Evolutionary conservation across 2,329 filamentous ascomycete genomes (phyloP), one percentile per base, ranked within the genome.

Genomic region (Penicillium sp.): DNA sequence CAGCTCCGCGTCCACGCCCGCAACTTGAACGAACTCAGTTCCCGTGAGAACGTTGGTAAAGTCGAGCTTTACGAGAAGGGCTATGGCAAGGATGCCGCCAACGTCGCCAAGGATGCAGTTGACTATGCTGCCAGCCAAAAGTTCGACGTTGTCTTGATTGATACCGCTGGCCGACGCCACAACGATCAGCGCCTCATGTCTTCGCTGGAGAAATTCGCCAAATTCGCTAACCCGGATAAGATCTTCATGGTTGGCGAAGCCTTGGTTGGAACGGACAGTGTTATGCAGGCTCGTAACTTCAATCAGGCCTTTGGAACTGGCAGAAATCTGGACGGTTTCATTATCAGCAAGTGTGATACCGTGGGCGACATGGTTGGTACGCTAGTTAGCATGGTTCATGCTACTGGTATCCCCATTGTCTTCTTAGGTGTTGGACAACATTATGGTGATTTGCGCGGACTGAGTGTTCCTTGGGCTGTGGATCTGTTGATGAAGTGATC

Each of bases 361-460:
- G 96, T 99, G 37, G 96, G 95, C n/a, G 93, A 97, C 78, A 98
- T 98, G 93, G 92, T 97, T 44, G 92, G 88, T 2, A 97, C 93
- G 3, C 81, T 99, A 62, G 95, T 99, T 61, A 96, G 91, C 73
- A 93, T 99, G 81, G 93, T 99, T 39, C 93, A 98, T 78, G 93
- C 95, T 3, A 99, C 96, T 3, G 92, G 93, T 27, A 96, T 99
- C 46, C 96, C 96, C 0, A 92, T 99, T 21, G 83, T 98, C 11
- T 99, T 99, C 72, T 84, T 99, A 64, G 95, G 88, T 2, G 84
- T 87, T 39, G 86, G 86, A 4, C 86, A 88, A 75, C 85, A 88
- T 72, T 88, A 88, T 70, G 85, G 84, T 27, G 86, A 88, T 74
- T 67, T 88, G 67, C 80, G 86, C 67, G 85, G 83, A 25, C 69